Percentiles rank a stretch among this genome's conserved stretches.
These are phyloP conservation scores for Cucurbita moschata DNA, from an alignment of 306 rosid genomes.

Conservation along the genomic window DNA sequence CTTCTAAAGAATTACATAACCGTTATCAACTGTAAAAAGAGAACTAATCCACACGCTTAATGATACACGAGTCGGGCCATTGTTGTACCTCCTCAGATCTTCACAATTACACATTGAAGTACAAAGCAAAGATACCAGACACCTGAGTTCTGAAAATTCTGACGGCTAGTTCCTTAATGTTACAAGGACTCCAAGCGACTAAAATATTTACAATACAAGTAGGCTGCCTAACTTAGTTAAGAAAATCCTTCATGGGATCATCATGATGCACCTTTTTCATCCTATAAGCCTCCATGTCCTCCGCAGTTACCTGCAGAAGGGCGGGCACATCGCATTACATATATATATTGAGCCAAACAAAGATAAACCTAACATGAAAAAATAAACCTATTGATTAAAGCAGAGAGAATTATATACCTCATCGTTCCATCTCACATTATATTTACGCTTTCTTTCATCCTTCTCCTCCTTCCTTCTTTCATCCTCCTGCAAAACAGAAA, in stretches of 20 bases:
- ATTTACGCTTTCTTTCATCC: constrained; percentile 49
- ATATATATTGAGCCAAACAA: neutral
- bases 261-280: constrained; percentile 36
- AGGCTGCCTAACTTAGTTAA: neutral
- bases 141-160: neutral
- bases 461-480: constrained; percentile 45
- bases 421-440: constrained; percentile 38
- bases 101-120: neutral
- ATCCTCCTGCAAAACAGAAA: constrained; percentile 29
- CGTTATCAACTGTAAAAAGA: no score
- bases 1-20: no score
- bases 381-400: neutral
- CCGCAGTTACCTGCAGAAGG: constrained; percentile 23
- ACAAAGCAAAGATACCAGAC: neutral
- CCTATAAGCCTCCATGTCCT: constrained; percentile 41
- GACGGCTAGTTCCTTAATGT: neutral
- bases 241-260: constrained; percentile 40
- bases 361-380: no score
- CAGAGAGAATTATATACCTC: constrained; percentile 14
- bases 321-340: neutral
- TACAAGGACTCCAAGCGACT: neutral
- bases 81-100: neutral
- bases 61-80: neutral
- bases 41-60: neutral
- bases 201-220: neutral